Conservation (phyloP, 2,329 filamentous ascomycete genomes). For the Sporothrix inflata region DNA sequence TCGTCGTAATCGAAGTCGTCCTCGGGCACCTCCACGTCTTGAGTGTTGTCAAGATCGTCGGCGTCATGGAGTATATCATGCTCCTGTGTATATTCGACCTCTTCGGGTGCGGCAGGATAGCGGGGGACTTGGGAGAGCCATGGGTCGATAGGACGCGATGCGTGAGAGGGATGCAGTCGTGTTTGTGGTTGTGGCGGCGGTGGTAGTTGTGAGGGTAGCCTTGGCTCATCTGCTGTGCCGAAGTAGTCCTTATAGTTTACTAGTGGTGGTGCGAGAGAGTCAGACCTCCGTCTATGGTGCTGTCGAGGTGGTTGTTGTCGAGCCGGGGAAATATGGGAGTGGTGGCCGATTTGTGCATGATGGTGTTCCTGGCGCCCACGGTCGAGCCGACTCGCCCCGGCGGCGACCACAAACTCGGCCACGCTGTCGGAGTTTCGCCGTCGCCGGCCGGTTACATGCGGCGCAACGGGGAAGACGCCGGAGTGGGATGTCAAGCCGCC, state of each 20-base stretch:
- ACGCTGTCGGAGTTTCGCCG: constrained; percentile 37
- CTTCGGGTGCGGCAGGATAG: background rate
- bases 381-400: constrained; percentile 1
- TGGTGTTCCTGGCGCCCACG: constrained; percentile 23
- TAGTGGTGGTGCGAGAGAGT: constrained; percentile 29
- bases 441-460: constrained; percentile 32
- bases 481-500: constrained; percentile 25
- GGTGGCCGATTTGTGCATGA: background rate
- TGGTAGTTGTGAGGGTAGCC: background rate
- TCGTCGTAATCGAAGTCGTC: constrained; percentile 5
- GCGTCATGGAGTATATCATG: background rate
- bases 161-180: background rate
- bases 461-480: constrained; percentile 30
- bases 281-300: constrained; percentile 30
- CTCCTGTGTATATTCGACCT: background rate
- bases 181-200: background rate
- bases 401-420: constrained; percentile 25
- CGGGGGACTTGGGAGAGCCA: constrained; percentile 31
- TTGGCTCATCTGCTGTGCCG: constrained; percentile 6
- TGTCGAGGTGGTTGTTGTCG: background rate
- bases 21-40: background rate
- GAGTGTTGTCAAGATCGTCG: background rate
- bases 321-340: background rate
- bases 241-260: constrained; percentile 20
- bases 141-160: constrained; percentile 29